Evolutionary conservation across 208 protist species (phyloP).

Genomic region (Crithidia mellificae): DNA sequence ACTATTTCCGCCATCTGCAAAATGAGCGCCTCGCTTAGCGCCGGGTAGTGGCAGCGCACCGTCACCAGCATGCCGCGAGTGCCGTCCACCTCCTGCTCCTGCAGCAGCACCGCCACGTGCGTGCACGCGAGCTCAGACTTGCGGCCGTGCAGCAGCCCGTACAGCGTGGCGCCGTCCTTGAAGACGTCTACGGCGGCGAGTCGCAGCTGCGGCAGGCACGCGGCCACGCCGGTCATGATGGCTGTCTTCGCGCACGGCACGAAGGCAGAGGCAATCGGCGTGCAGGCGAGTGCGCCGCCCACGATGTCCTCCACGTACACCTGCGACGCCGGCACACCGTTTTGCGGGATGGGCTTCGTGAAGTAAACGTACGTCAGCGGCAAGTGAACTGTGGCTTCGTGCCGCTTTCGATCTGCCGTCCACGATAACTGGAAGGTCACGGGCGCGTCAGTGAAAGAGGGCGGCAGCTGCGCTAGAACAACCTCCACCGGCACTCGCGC

Average conservation of each 20-base stretch:
- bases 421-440: slow-evolving; percentile 41
- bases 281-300: slow-evolving; percentile 24
- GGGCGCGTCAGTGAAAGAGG: slow-evolving; percentile 33
- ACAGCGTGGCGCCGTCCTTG: slow-evolving; percentile 63
- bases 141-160: slow-evolving; percentile 58
- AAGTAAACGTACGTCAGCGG: slow-evolving; percentile 66
- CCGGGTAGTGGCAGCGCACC: slow-evolving; percentile 50
- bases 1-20: slow-evolving; percentile 51
- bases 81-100: slow-evolving; percentile 47
- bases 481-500: slow-evolving; percentile 32
- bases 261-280: slow-evolving; percentile 50
- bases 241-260: slow-evolving; percentile 45
- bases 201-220: slow-evolving; percentile 40
- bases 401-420: slow-evolving; percentile 43
- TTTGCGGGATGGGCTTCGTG: slow-evolving; percentile 35
- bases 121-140: slow-evolving; percentile 43
- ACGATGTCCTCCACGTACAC: slow-evolving; percentile 53
- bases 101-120: slow-evolving; percentile 72
- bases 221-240: slow-evolving; percentile 37
- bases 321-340: slow-evolving; percentile 20
- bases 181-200: slow-evolving; percentile 66
- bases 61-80: slow-evolving; percentile 44
- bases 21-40: slow-evolving; percentile 58
- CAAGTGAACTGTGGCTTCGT: slow-evolving; percentile 15
- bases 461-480: slow-evolving; percentile 33